phyloP scores from a whole-genome alignment of 768 basidiomycete genomes.

The Trametes elegans region DNA sequence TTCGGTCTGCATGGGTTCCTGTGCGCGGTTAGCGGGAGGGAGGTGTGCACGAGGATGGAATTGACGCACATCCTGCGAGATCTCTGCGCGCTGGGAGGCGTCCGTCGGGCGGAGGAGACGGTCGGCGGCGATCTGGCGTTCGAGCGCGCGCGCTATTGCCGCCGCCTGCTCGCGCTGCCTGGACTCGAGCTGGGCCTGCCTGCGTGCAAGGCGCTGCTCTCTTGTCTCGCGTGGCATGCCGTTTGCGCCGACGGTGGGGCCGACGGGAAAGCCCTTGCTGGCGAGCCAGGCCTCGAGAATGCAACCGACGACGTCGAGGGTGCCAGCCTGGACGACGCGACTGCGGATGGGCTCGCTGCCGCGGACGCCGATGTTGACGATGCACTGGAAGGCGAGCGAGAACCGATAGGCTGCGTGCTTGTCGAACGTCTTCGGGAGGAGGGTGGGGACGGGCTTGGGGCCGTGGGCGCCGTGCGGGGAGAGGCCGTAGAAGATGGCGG shows the following conservation, averaged over 20 bases:
- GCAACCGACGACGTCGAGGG: conserved; percentile 89
- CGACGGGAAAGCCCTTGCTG: conserved; percentile 83
- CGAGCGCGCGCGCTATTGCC: conserved; percentile 56
- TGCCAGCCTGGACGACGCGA: conserved; percentile 92
- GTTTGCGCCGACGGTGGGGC: conserved; percentile 74
- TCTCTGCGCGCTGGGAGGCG: not conserved
- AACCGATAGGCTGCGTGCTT: conserved; percentile 87
- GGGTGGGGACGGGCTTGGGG: conserved; percentile 52
- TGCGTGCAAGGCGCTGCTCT: conserved; percentile 66
- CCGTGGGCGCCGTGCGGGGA: conserved; percentile 60
- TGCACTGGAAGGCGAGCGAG: conserved; percentile 91
- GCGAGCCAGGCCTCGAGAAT: conserved; percentile 93
- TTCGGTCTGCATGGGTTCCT: conserved; percentile 30
- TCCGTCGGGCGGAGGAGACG: not conserved
- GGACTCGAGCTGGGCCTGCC: conserved; percentile 53
- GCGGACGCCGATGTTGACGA: conserved; percentile 95
- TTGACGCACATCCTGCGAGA: conserved; percentile 14
- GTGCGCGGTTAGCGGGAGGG: not conserved
- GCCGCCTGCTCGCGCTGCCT: conserved; percentile 61
- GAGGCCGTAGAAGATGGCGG: conserved; percentile 74
- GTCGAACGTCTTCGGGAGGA: conserved; percentile 71
- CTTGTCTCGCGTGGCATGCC: conserved; percentile 72
- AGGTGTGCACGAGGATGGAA: not conserved
- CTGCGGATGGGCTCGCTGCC: conserved; percentile 91
- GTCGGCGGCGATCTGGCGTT: conserved; percentile 41